Base-by-base conservation (phyloP, 192 early-diverging fungal genomes). In the Entomortierella parvispora region DNA sequence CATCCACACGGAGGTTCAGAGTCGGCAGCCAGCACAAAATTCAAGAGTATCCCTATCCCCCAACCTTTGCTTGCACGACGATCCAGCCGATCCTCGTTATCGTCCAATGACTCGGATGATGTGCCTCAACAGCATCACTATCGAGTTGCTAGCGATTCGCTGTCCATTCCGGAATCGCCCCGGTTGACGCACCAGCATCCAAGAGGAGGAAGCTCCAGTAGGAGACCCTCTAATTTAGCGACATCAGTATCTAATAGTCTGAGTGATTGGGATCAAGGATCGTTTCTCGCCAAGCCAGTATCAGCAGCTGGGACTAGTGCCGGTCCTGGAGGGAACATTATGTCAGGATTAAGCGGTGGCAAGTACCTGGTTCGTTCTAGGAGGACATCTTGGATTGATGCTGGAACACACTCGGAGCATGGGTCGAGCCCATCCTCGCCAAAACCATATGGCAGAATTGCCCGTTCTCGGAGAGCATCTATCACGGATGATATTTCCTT, bases 321-420 rank as follows among this genome's bases (percentile, higher is more conserved):
- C 44, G 28, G 61, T 43, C 28, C 54, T 31, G 65, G 74, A 32
- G 62, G 62, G 50, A 23, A 18, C 18, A 17, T 12, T 23, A 18
- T 18, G 6, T 6, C 5, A 20, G 18, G 25, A 6, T 58, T 68
- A 22, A 80, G 77, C 26, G 77, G 77, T 11, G 77, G 77, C 28
- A 80, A 80, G 31, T 80, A 71, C 25, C 63, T 80, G 10, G 34
- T 80, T 25, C 62, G 68, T 22, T 80, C 77, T n/a, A 50, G 68
- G 26, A 69, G 77, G 51, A 80, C 77, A 11, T 80, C 77, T 17
- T 80, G 68, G 68, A 80, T 80, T 17, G 77, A 71, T 44, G 77
- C 77, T 32, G 59, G 69, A 20, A 68, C 46, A 1, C 66, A 77
- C 40, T 77, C 66, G 0, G 74, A 77, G 10, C 67, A 68, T 40